Conservation (phyloP, 495 filamentous ascomycete species). For the Lasiosphaeria ovina region DNA sequence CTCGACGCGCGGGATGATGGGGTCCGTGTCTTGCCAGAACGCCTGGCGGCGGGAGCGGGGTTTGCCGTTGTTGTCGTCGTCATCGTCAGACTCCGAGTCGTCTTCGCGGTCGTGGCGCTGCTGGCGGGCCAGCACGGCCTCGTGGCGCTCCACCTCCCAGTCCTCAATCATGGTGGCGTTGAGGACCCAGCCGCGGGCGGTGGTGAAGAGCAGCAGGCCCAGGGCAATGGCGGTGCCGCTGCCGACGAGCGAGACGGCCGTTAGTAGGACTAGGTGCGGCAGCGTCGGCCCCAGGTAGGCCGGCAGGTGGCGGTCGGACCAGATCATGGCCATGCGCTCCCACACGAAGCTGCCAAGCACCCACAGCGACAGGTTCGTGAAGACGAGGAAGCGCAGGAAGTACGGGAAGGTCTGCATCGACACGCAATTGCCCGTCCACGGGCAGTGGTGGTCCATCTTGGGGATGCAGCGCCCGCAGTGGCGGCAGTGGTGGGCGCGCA, state of each 20-base stretch:
- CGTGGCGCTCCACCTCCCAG: slow-evolving; percentile 91
- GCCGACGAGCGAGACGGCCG: slow-evolving; percentile 61
- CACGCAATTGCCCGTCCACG: slow-evolving; percentile 93
- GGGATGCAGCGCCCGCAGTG: slow-evolving; percentile 86
- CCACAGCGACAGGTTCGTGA: slow-evolving; percentile 67
- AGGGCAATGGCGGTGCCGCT: slow-evolving; percentile 64
- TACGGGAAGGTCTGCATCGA: slow-evolving; percentile 86
- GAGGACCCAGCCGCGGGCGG: slow-evolving; percentile 38
- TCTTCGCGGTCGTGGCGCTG: slow-evolving; percentile 43
- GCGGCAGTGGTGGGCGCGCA: slow-evolving; percentile 88
- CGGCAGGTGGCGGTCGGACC: slow-evolving; percentile 64
- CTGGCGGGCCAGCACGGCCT: slow-evolving; percentile 64
- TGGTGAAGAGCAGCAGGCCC: slow-evolving; percentile 57
- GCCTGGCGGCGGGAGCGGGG: no score
- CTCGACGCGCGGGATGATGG: slow-evolving; percentile 55
- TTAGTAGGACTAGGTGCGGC: slow-evolving; percentile 61
- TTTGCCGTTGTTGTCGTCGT: slow-evolving; percentile 65
- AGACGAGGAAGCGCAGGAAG: slow-evolving; percentile 85
- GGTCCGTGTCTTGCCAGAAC: no score
- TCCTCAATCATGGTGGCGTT: slow-evolving; percentile 81
- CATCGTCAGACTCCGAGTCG: slow-evolving; percentile 46
- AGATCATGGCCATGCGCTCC: slow-evolving; percentile 60
- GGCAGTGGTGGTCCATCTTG: slow-evolving; percentile 98
- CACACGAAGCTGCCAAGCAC: slow-evolving; percentile 57
- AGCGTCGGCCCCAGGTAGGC: slow-evolving; percentile 77